Percentiles rank a stretch among this genome's conserved stretches.
These are phyloP conservation scores for Puccinia horiana DNA, from an alignment of 1,284 basidiomycete species.

Conservation along the genomic window DNA sequence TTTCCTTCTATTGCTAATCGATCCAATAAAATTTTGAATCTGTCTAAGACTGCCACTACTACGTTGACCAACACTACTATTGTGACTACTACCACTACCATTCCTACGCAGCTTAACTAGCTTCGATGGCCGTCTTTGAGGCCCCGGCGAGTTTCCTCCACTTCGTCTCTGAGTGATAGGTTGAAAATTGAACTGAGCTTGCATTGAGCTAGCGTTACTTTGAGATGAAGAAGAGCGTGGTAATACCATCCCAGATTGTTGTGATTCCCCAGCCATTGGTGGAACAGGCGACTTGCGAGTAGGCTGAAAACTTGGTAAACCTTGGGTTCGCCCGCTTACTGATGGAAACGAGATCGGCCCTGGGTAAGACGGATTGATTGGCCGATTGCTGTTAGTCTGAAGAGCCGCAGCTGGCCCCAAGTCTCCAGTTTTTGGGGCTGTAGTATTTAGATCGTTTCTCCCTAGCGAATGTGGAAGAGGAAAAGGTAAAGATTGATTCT, in stretches of 20 bases:
- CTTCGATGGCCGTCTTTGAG: constrained; percentile 33
- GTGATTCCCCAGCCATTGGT: background rate
- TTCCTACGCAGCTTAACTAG: constrained; percentile 27
- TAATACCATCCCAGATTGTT: background rate
- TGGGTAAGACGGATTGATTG: constrained; percentile 2
- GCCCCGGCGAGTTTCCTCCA: background rate
- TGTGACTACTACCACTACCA: constrained; percentile 19
- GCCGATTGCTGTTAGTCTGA: background rate
- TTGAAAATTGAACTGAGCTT: constrained; percentile 12
- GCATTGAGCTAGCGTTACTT: background rate
- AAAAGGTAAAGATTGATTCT: background rate
- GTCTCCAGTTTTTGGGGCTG: background rate
- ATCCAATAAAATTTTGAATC: constrained; percentile 19
- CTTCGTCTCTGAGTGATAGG: background rate
- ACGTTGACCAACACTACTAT: constrained; percentile 27
- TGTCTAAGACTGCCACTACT: constrained; percentile 21
- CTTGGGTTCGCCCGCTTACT: background rate
- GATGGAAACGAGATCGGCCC: constrained; percentile 12
- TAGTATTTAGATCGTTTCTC: background rate
- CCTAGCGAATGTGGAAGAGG: background rate
- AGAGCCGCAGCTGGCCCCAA: background rate
- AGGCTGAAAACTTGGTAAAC: background rate
- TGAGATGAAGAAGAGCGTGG: constrained; percentile 14
- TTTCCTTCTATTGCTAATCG: constrained; percentile 15
- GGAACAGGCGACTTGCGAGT: constrained; percentile 7